Percentiles rank a stretch among this genome's conserved stretches.
phyloP scores from a whole-genome alignment of 2,329 filamentous ascomycete species.

The Aspergillus melleus region DNA sequence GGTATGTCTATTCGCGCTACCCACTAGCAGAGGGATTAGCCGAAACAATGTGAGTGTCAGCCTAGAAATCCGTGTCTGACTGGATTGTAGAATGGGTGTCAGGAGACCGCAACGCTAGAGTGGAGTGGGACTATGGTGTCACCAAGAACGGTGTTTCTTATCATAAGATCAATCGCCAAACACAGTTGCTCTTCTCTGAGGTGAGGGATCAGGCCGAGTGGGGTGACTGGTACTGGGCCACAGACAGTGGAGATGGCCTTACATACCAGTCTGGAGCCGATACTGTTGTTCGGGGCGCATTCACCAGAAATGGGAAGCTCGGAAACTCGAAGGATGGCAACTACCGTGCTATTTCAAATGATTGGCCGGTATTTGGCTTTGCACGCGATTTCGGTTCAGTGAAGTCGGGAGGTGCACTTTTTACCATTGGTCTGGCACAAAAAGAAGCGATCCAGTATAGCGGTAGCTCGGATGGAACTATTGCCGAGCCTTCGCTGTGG shows the following conservation, averaged over 20 bases:
- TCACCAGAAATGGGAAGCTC: conserved; percentile 46
- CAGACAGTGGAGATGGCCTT: conserved; percentile 41
- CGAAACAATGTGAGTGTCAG: not conserved
- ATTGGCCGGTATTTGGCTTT: conserved; percentile 57
- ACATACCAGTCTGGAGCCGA: conserved; percentile 52
- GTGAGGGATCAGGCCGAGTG: conserved; percentile 51
- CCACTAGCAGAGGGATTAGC: not conserved
- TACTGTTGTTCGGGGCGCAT: conserved; percentile 48
- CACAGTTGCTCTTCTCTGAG: conserved; percentile 50
- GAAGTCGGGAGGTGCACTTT: conserved; percentile 42
- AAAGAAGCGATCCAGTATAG: conserved; percentile 52
- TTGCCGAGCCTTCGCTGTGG: conserved; percentile 50
- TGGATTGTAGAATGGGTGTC: conserved; percentile 65
- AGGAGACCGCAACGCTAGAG: conserved; percentile 56
- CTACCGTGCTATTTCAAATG: conserved; percentile 50
- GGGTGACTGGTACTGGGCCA: conserved; percentile 57
- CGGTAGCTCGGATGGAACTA: conserved; percentile 38
- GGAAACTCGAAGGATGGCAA: conserved; percentile 48
- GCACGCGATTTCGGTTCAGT: conserved; percentile 52
- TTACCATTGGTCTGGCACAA: conserved; percentile 53
- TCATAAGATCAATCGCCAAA: conserved; percentile 56
- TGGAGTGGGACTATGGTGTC: conserved; percentile 62
- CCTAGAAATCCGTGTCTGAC: conserved; percentile 12
- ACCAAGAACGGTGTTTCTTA: conserved; percentile 58
- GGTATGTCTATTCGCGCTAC: conserved; percentile 47